A percentile compares a stretch with the other conserved stretches of the same genome.
Conservation (phyloP, 1,139 yeast species). For the Taphrina betulina region DNA sequence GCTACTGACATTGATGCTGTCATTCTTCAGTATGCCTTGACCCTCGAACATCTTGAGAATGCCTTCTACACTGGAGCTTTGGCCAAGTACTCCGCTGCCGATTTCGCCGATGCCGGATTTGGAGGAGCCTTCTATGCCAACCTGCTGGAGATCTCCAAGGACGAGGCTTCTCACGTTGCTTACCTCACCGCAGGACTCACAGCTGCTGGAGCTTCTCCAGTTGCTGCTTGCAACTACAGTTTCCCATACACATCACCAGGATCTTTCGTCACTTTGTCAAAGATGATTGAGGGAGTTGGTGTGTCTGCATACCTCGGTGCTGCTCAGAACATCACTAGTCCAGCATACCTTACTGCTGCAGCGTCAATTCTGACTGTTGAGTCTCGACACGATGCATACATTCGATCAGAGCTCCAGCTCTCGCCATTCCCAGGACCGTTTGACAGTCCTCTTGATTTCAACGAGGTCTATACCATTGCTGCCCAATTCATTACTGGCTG, state of each 20-base stretch:
- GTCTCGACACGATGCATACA: conserved; percentile 36
- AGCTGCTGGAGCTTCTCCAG: conserved; percentile 35
- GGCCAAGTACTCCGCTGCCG: conserved; percentile 31
- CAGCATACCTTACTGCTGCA: conserved; percentile 36
- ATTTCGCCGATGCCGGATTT: conserved; percentile 37
- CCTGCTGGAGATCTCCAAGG: conserved; percentile 35
- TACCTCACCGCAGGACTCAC: conserved; percentile 27
- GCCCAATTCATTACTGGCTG: conserved; percentile 35
- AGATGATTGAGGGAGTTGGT: conserved; percentile 37
- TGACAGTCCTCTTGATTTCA: conserved; percentile 31
- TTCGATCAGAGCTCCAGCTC: conserved; percentile 32
- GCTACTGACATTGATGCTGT: conserved; percentile 35
- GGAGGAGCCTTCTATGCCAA: conserved; percentile 35
- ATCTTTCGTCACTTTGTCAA: conserved; percentile 36
- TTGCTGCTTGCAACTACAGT: conserved; percentile 36
- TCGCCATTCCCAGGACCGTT: conserved; percentile 33
- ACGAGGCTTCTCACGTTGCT: conserved; percentile 33
- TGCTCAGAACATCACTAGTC: conserved; percentile 29
- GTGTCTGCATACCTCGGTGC: conserved; percentile 38
- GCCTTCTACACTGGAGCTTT: conserved; percentile 36
- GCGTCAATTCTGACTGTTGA: conserved; percentile 37
- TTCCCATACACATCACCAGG: conserved; percentile 35
- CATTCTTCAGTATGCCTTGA: conserved; percentile 38
- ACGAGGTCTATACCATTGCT: conserved; percentile 34
- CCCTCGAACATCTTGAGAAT: conserved; percentile 38